Conservation (phyloP, 371 early-diverging fungal genomes). For the Mortierella sp. region DNA sequence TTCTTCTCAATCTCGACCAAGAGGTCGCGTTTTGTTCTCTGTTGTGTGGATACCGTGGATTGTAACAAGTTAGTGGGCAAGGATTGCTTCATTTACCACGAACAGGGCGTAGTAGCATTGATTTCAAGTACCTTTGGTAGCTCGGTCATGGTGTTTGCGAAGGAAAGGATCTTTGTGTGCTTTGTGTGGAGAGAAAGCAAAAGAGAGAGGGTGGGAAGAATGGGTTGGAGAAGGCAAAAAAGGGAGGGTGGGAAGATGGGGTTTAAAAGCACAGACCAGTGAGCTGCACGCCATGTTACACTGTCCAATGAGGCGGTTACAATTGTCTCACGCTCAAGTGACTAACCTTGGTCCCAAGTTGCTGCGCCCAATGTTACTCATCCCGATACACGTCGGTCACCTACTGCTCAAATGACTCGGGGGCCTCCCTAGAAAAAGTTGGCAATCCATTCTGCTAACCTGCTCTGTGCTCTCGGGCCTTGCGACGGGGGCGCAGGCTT, state of each 20-base stretch:
- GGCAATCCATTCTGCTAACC: conserved; percentile 43
- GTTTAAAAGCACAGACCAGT: too few species aligned
- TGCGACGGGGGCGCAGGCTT: conserved; percentile 35
- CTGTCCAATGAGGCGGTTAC: too few species aligned
- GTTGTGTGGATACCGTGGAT: background rate
- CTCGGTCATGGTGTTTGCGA: conserved; percentile 7
- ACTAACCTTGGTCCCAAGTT: too few species aligned
- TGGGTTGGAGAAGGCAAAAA: background rate
- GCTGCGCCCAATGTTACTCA: background rate
- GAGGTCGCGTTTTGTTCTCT: conserved; percentile 67
- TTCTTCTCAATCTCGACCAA: conserved; percentile 82
- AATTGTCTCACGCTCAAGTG: too few species aligned
- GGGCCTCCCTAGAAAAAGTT: conserved; percentile 39
- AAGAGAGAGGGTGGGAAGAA: conserved; percentile 5
- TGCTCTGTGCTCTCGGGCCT: conserved; percentile 37
- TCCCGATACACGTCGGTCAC: too few species aligned
- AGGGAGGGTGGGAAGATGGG: background rate
- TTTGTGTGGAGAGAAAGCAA: conserved; percentile 8
- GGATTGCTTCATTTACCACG: background rate
- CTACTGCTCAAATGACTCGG: too few species aligned
- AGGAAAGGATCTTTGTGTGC: conserved; percentile 3
- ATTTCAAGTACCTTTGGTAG: conserved; percentile 13
- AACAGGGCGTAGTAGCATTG: background rate
- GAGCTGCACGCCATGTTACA: too few species aligned
- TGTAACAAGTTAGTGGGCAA: background rate